Evolutionary conservation across 192 early-diverging fungal species (phyloP).

Genomic region (Mortierella hygrophila): DNA sequence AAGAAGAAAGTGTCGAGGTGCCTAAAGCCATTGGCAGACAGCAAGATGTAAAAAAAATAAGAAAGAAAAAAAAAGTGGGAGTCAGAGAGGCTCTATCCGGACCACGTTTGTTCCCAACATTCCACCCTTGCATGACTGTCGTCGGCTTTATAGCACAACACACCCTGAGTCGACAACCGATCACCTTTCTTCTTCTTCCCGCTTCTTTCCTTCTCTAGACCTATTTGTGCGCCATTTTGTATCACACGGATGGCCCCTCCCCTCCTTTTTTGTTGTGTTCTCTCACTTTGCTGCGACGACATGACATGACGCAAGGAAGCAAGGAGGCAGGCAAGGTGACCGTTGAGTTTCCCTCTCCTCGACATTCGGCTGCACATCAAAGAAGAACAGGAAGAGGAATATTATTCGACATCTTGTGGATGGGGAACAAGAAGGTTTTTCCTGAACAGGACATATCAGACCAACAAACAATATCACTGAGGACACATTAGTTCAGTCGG

Average conservation of each 20-base stretch:
- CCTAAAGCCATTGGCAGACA: neutral
- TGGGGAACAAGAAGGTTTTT: neutral
- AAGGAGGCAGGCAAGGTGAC: too few species aligned
- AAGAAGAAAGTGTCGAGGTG: neutral
- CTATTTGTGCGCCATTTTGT: neutral
- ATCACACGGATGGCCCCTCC: too few species aligned
- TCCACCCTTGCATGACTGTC: neutral
- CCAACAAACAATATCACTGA: neutral
- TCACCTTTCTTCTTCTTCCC: neutral
- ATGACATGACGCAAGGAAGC: neutral
- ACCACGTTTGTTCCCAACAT: conserved; percentile 11
- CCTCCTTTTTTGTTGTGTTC: neutral
- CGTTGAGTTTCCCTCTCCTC: too few species aligned
- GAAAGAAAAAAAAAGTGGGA: neutral
- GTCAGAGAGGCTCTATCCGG: neutral
- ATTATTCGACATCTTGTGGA: neutral
- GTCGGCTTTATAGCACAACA: neutral
- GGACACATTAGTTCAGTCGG: neutral
- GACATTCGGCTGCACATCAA: too few species aligned
- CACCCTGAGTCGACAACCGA: neutral
- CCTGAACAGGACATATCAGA: neutral
- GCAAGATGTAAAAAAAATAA: neutral
- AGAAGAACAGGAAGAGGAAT: neutral
- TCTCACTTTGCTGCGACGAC: neutral
- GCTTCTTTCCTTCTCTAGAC: neutral